A percentile compares a stretch with the other conserved stretches of the same genome.
Evolutionary conservation across 1,284 basidiomycete species (phyloP).

Genomic region (Limonomyces culmigenus): DNA sequence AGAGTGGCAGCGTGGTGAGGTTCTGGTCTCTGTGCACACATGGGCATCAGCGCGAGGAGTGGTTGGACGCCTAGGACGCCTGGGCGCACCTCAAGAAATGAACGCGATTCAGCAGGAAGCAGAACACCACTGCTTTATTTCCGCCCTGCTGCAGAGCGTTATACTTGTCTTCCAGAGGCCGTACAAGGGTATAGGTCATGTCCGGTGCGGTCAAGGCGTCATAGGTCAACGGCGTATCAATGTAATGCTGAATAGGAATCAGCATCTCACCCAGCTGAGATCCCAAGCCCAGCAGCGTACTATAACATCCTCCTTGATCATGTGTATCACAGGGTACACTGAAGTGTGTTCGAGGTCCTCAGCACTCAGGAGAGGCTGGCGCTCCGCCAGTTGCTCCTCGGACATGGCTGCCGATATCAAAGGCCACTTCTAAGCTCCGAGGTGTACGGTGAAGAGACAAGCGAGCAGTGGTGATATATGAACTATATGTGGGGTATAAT

Average conservation of each 20-base stretch:
- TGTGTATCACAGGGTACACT: conserved; percentile 61
- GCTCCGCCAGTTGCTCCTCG: not conserved
- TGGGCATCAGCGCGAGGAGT: too few species aligned
- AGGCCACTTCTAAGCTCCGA: too few species aligned
- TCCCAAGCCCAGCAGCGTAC: too few species aligned
- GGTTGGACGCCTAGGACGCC: too few species aligned
- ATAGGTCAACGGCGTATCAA: conserved; percentile 58
- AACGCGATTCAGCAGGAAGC: conserved; percentile 76
- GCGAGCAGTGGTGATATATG: too few species aligned
- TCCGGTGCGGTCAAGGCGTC: conserved; percentile 72
- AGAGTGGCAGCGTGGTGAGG: conserved; percentile 49
- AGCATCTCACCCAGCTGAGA: too few species aligned
- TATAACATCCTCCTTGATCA: conserved; percentile 40
- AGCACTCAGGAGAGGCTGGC: not conserved
- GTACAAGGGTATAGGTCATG: conserved; percentile 73
- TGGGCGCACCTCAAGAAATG: too few species aligned
- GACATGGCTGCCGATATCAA: too few species aligned
- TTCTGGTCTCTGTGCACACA: conserved; percentile 58
- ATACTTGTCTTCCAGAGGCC: conserved; percentile 62
- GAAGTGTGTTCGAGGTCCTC: conserved; percentile 23
- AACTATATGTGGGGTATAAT: too few species aligned
- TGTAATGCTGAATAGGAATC: conserved; percentile 1
- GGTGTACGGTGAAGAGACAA: too few species aligned
- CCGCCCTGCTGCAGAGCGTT: conserved; percentile 39
- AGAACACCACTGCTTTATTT: conserved; percentile 71